Evolutionary conservation across 331 rosid genomes (phyloP).

Genomic region (Arachis monticola): DNA sequence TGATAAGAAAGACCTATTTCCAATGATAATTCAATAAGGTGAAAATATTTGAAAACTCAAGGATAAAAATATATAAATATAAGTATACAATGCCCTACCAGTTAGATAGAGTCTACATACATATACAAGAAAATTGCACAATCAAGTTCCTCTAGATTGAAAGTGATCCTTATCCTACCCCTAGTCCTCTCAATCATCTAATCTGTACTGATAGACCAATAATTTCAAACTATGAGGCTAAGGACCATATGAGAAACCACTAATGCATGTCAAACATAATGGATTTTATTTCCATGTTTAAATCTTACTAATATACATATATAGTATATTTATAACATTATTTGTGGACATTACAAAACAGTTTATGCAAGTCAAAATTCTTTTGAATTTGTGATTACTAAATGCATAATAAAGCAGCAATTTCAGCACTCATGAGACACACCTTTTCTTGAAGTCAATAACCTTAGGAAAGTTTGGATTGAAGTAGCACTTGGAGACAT

Average conservation of each 20-base stretch:
- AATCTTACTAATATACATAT: background rate
- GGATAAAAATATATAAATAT: background rate
- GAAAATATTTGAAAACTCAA: background rate
- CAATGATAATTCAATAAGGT: background rate
- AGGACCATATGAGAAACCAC: background rate
- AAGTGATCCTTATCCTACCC: constrained; percentile 31
- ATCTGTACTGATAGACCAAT: constrained; percentile 10
- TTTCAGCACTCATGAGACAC: too few relatives aligned
- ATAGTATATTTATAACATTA: background rate
- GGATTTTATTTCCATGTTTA: background rate
- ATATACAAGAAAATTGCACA: constrained; percentile 7
- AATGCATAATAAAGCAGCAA: too few relatives aligned
- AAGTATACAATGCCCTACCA: background rate
- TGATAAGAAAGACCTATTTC: too few relatives aligned
- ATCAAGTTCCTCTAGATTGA: constrained; percentile 29
- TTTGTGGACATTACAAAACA: too few relatives aligned
- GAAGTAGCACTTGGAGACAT: too few relatives aligned
- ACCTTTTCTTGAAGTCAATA: too few relatives aligned
- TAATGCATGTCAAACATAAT: constrained; percentile 24
- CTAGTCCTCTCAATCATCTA: constrained; percentile 10
- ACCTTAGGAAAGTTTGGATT: too few relatives aligned
- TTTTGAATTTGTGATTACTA: too few relatives aligned
- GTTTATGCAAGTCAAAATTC: too few relatives aligned
- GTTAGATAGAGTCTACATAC: background rate
- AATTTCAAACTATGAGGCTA: constrained; percentile 6